Base-by-base conservation (phyloP, 2,329 filamentous ascomycete genomes). In the Beauveria varroae region DNA sequence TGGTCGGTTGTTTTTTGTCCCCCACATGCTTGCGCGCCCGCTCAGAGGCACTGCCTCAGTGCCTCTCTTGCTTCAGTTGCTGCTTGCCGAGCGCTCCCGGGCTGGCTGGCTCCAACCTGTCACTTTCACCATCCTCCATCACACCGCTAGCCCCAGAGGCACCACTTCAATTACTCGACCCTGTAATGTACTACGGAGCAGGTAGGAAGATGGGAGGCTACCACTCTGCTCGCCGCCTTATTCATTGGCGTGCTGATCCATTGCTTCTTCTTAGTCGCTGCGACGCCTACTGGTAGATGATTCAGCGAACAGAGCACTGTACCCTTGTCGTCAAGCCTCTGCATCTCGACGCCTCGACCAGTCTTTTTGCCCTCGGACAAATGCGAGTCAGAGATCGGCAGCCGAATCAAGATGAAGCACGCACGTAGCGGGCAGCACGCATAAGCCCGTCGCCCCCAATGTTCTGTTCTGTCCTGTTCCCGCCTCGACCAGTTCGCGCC, bases 321-420 rank as follows among this genome's bases (percentile, higher is more conserved):
- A 14, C 34, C 34, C 22, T 16, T 30, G 43, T 57, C 16, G 49
- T 10, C 28, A 43, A 26, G 28, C 20, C 18, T 16, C 24, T 30
- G 60, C 63, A 62, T 49, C 56, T 34, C 40, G 57, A 26, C 34
- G 55, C 55, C 55, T 28, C 53, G 41, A 30, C 53, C 41, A 41
- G 20, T 26, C 22, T 20, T 28, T 40, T 54, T 28, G 40, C 51
- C 37, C 63, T 47, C 26, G 22, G 47, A 53, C 52, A 62, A 60
- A 62, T 57, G 64, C 64, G 64, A 61, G 64, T 65, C 55, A 66
- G 64, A 66, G 63, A 66, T 66, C 62, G 61, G 57, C 64, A 62
- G 55, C 60, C 63, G 62, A 65, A 65, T 65, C 63, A 62, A 65
- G 59, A 64, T 57, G 53, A 47, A 62, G 53, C 44, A 52, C 57